Evolutionary conservation across 177 flowering plant species (phyloP).

Genomic region (Vitis hybrid): DNA sequence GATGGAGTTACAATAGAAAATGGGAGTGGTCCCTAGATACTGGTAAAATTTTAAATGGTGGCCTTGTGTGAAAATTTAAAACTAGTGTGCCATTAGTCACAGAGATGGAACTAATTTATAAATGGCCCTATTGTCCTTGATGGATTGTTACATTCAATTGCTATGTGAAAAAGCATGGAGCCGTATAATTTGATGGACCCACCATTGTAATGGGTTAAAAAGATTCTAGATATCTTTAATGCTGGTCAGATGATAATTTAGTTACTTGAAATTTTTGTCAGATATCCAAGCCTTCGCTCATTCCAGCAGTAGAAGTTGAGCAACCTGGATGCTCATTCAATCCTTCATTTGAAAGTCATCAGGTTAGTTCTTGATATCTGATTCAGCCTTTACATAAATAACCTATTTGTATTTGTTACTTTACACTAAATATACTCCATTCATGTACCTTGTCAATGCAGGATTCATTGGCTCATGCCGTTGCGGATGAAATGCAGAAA

Average conservation of each 20-base stretch:
- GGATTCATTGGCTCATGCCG: conserved; percentile 93
- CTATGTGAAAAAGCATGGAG: too few species aligned
- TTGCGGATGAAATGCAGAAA: conserved; percentile 97
- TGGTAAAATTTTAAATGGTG: too few species aligned
- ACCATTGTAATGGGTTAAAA: too few species aligned
- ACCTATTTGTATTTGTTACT: not conserved
- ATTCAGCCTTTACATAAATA: not conserved
- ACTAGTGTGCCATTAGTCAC: too few species aligned
- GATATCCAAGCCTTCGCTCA: conserved; percentile 52
- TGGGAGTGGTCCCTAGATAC: too few species aligned
- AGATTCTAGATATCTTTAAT: not conserved
- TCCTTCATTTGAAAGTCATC: conserved; percentile 84
- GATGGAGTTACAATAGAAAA: too few species aligned
- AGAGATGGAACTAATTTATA: too few species aligned
- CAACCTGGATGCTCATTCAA: conserved; percentile 93
- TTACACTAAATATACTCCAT: not conserved
- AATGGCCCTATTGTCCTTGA: too few species aligned
- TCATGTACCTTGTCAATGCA: conserved; percentile 19
- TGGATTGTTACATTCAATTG: too few species aligned
- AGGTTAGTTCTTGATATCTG: conserved; percentile 42
- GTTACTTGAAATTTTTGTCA: conserved; percentile 19
- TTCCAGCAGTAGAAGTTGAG: conserved; percentile 96
- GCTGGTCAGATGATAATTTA: not conserved
- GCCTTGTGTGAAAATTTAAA: too few species aligned
- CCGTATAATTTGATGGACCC: too few species aligned